Base-by-base conservation (phyloP, 2,329 filamentous ascomycete species). In the Grosmannia huntii region DNA sequence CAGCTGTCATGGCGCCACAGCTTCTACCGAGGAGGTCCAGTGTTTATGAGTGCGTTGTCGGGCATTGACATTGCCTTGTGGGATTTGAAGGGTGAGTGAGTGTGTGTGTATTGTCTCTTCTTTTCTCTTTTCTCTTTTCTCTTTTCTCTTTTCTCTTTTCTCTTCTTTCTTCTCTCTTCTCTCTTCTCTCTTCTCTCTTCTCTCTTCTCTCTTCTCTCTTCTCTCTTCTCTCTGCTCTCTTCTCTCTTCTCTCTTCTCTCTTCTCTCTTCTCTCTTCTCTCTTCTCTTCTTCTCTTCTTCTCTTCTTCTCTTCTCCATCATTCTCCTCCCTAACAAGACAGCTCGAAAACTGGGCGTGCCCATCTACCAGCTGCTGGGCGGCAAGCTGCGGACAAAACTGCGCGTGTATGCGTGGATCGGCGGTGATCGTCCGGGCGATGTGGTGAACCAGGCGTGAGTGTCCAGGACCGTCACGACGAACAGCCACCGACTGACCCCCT, bases 391-490 rank as follows among this genome's bases (percentile, higher is more conserved):
- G 56, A 73, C 81, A 61, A 83, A 83, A 66, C 70, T 85, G 41
- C 79, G 79, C 59, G 84, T 87, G 0, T 87, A 86, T 67, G 81
- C 80, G 21, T 87, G 84, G 84, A 86, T 87, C 58, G 84, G 84
- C 10, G 84, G 84, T 10, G 83, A 86, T 66, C 72, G 83, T 38
- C 84, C 84, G 1, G 69, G 69, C 23, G 84, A 86, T 65, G 78
- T 87, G n/a, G 78, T 80, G 63, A 64, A 63, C 4, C 78, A 81
- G 64, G 83, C 79, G 71, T 78, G 64, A 65, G 72, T 62, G 27
- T 28, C 4, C 31, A 33, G 11, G 5, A 9, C 31, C 31, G 31
- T 33, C 31, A 33, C 31, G 31, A 9, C 31, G 5, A 33, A 33
- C n/a, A n/a, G n/a, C n/a, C n/a, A n/a, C n/a, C n/a, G n/a, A n/a